phyloP scores from a whole-genome alignment of 306 rosid genomes.

The Hippophae gyantsensis region DNA sequence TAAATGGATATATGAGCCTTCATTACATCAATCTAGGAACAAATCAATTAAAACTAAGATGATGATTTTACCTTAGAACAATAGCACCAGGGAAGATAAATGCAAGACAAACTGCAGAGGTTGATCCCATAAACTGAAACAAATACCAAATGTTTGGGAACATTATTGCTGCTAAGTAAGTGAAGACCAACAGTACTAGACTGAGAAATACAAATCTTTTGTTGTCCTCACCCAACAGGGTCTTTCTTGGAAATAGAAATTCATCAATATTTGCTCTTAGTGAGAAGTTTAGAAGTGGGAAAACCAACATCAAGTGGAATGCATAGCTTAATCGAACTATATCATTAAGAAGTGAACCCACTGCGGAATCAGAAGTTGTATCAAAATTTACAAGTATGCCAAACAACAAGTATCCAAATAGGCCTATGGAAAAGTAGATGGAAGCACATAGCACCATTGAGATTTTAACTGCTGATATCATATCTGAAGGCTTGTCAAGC shows the following conservation, averaged over 20 bases:
- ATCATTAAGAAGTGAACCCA: slow-evolving; percentile 53
- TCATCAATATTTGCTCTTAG: slow-evolving; percentile 77
- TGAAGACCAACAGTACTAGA: slow-evolving; percentile 38
- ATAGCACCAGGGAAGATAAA: slow-evolving; percentile 81
- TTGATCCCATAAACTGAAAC: slow-evolving; percentile 84
- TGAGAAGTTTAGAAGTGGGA: slow-evolving; percentile 75
- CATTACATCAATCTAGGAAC: neutral
- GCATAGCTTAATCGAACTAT: slow-evolving; percentile 81
- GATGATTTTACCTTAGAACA: slow-evolving; percentile 53
- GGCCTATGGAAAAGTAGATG: slow-evolving; percentile 56
- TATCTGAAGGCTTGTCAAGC: slow-evolving; percentile 59
- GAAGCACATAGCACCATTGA: slow-evolving; percentile 56
- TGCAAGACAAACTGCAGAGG: slow-evolving; percentile 75
- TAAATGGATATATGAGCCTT: slow-evolving; percentile 1
- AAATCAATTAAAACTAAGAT: neutral
- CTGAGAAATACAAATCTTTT: slow-evolving; percentile 63
- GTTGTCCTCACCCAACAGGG: slow-evolving; percentile 42
- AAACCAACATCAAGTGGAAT: slow-evolving; percentile 75
- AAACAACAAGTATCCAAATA: slow-evolving; percentile 82
- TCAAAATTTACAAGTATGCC: slow-evolving; percentile 86
- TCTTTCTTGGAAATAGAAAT: slow-evolving; percentile 49
- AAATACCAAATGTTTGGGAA: slow-evolving; percentile 82
- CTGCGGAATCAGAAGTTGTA: slow-evolving; percentile 37
- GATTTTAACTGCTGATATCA: slow-evolving; percentile 59
- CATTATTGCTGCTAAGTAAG: slow-evolving; percentile 72